phyloP scores from a whole-genome alignment of 139 green algal species.

The Dunaliella sp. region DNA sequence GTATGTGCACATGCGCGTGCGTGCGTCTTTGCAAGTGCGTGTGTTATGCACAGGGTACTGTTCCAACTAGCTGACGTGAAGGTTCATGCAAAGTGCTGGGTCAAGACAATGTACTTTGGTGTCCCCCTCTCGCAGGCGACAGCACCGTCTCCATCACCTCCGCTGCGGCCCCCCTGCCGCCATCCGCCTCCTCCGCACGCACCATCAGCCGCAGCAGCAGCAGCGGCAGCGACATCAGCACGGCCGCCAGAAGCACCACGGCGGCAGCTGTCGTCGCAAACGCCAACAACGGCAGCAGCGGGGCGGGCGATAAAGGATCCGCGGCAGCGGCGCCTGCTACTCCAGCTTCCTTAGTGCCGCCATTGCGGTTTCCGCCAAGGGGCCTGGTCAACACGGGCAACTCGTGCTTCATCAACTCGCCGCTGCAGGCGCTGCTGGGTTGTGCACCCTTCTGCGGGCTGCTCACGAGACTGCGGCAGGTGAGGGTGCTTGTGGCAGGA shows the following conservation, averaged over 20 bases:
- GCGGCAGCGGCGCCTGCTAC: slow-evolving; percentile 9
- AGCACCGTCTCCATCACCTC: background rate
- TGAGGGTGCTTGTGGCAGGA: background rate
- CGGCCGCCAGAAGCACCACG: background rate
- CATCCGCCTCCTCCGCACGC: background rate
- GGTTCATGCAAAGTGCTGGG: too few relatives aligned
- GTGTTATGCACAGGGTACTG: too few relatives aligned
- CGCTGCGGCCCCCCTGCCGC: background rate
- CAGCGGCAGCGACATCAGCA: background rate
- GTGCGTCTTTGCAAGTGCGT: too few relatives aligned
- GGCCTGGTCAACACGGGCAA: slow-evolving; percentile 80
- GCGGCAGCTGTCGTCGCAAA: background rate
- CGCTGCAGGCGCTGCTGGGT: slow-evolving; percentile 73
- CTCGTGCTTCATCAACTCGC: slow-evolving; percentile 81
- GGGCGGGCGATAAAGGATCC: too few relatives aligned
- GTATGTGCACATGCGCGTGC: too few relatives aligned
- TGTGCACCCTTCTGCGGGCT: slow-evolving; percentile 62
- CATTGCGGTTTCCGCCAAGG: slow-evolving; percentile 45
- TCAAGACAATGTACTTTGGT: too few relatives aligned
- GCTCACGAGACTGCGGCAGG: slow-evolving; percentile 40
- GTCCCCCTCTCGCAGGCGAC: too few relatives aligned
- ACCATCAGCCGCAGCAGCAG: slow-evolving; percentile 15
- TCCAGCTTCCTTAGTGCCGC: background rate
- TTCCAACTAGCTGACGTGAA: too few relatives aligned
- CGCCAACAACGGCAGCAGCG: background rate